Percentiles rank a stretch among this genome's conserved stretches.
Evolutionary conservation across 2,329 filamentous ascomycete genomes (phyloP).

Genomic region (Daldinia sp.): DNA sequence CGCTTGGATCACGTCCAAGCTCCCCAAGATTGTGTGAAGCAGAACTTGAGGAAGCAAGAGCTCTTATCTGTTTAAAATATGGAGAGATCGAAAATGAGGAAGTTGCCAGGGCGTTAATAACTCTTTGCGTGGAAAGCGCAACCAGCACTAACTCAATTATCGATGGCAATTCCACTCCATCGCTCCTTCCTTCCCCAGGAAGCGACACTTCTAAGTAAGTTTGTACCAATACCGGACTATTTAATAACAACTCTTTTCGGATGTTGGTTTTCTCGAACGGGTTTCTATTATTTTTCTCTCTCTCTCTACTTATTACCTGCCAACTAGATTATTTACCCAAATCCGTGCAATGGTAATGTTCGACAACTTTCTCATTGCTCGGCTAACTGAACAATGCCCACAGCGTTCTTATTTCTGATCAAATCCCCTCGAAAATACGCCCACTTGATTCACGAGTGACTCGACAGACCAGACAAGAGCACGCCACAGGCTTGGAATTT

Average conservation of each 20-base stretch:
- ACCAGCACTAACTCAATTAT: background rate
- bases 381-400: background rate
- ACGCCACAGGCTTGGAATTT: background rate
- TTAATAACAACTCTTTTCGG: too few species aligned
- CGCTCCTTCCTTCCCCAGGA: background rate
- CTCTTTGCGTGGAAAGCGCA: background rate
- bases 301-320: too few species aligned
- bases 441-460: background rate
- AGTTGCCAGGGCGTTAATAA: background rate
- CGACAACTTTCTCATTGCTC: background rate
- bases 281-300: too few species aligned
- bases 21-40: too few species aligned
- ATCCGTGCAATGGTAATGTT: background rate
- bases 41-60: background rate
- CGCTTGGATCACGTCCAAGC: background rate
- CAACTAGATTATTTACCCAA: too few species aligned
- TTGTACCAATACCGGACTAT: background rate
- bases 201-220: background rate
- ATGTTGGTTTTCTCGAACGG: too few species aligned
- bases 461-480: background rate
- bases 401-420: background rate
- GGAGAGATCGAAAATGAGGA: background rate
- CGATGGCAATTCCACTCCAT: background rate
- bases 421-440: background rate
- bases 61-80: background rate